Evolutionary conservation across 2,329 filamentous ascomycete species (phyloP), one percentile per base, ranked within the genome.

Genomic region (Fonsecaea pedrosoi): DNA sequence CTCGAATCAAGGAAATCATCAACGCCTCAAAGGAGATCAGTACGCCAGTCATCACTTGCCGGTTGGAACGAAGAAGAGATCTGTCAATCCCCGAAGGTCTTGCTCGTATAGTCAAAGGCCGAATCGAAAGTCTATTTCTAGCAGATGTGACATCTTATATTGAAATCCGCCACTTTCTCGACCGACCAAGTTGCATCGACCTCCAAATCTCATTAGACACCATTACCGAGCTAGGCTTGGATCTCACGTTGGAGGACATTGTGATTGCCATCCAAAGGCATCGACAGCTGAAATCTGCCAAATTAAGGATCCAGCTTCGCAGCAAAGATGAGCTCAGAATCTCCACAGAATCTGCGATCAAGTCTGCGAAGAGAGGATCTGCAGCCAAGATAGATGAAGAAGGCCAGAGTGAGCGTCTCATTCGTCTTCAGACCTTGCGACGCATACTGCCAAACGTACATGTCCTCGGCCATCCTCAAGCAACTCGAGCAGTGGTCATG

Each of bases 1-100:
- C 95, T 1, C 94, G 95, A 89, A 99, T 99, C 83, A 99, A 99
- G 82, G 95, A 99, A 84, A 99, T 99, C 73, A 99, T 99, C 88
- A 99, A 99, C 80, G 95, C 95, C 5, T 97, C 93, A 8, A 96
- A 93, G 77, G 83, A 84, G 58, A 99, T 99, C 79, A 96, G 91
- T 78, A 99, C 95, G 0, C 95, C 95, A 0, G 90, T 99, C 76
- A 96, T 99, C 72, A 89, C 87, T 5, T 98, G 95, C 75, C 84
- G 98, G 4, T 85, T 92, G 70, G 72, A 73, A 54, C 65, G 71
- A 18, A 61, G 71, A 50, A 66, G 66, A 53, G 71, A 73, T 65
- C 40, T 72, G 34, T 68, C 71, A 2, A 71, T 73, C 38, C 70
- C 72, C 13, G 72, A 74, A 61, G 67, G 65, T 12, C 64, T 73